These are phyloP conservation scores for Inga oerstediana DNA, from an alignment of 306 rosid genomes.

Conservation along the genomic window DNA sequence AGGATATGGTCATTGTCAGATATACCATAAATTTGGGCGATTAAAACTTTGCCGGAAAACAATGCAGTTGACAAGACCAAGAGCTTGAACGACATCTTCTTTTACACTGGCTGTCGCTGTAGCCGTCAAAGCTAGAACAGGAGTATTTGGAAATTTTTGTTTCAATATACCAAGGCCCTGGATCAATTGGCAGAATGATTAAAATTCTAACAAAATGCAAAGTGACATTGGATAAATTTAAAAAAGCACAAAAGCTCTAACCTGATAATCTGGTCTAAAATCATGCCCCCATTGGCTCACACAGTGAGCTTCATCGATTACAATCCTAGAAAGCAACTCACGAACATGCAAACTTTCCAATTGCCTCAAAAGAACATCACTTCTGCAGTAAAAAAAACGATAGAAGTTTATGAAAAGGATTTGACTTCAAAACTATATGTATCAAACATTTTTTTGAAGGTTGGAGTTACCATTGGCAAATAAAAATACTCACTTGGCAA, in stretches of 20 bases:
- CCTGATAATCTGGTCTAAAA: constrained; percentile 99
- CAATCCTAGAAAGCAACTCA: constrained; percentile 92
- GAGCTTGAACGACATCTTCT: constrained; percentile 99
- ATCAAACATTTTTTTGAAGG: constrained; percentile 25
- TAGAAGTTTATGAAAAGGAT: constrained; percentile 18
- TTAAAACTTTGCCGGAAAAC: constrained; percentile 97
- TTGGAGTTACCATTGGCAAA: constrained; percentile 4
- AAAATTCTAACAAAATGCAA: constrained; percentile 25
- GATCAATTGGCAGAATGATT: constrained; percentile 33
- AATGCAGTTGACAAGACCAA: constrained; percentile 90
- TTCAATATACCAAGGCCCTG: constrained; percentile 99
- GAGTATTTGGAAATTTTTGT: constrained; percentile 89
- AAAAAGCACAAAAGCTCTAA: constrained; percentile 40
- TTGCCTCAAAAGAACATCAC: constrained; percentile 83
- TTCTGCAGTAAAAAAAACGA: constrained; percentile 58
- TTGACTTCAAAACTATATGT: constrained; percentile 23
- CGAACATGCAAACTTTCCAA: constrained; percentile 81
- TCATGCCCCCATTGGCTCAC: constrained; percentile 99
- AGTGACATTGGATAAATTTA: not conserved
- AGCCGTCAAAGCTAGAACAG: constrained; percentile 96
- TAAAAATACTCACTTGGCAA: constrained; percentile 73
- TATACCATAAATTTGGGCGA: constrained; percentile 88
- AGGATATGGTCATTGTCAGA: constrained; percentile 31
- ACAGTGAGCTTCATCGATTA: constrained; percentile 98
- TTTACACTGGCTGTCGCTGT: constrained; percentile 99